Evolutionary conservation across 768 basidiomycete species (phyloP).

Genomic region (Macrocybe gigantea): DNA sequence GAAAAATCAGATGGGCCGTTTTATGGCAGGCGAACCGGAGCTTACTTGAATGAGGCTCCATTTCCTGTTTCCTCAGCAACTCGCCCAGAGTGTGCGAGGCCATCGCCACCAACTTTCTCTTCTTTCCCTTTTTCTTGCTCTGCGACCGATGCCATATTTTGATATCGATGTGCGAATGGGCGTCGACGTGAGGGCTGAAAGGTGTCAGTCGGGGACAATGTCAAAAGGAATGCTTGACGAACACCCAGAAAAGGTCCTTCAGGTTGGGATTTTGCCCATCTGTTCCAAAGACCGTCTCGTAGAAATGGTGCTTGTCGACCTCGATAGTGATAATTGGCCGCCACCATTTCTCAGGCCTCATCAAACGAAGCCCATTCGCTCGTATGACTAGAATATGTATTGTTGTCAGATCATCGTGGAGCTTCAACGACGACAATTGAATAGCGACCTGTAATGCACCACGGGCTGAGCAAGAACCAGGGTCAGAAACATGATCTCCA

Average conservation of each 20-base stretch:
- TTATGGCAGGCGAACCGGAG: constrained; percentile 1
- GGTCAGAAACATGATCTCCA: too few relatives aligned
- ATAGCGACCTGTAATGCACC: constrained; percentile 25
- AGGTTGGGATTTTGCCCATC: constrained; percentile 71
- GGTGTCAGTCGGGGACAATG: background rate
- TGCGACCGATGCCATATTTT: constrained; percentile 51
- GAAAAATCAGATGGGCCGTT: background rate
- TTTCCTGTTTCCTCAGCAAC: constrained; percentile 41
- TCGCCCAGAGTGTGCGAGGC: constrained; percentile 48
- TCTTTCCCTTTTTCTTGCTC: constrained; percentile 60
- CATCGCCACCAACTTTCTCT: constrained; percentile 47
- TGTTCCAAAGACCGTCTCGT: constrained; percentile 55
- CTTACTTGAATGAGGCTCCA: constrained; percentile 33
- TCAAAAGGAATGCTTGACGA: constrained; percentile 11
- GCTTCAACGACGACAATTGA: background rate
- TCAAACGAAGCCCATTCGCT: constrained; percentile 35
- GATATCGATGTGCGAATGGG: constrained; percentile 41
- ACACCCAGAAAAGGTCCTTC: constrained; percentile 50
- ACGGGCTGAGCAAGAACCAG: constrained; percentile 17
- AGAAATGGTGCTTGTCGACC: constrained; percentile 42
- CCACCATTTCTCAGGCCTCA: constrained; percentile 63
- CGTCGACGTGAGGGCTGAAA: constrained; percentile 32
- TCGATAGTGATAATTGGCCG: constrained; percentile 57
- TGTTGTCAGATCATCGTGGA: background rate
- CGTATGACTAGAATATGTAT: constrained; percentile 26